These are phyloP conservation scores for Apiotrichum akiyoshidainum DNA, from an alignment of 1,284 basidiomycete genomes.

Conservation along the genomic window DNA sequence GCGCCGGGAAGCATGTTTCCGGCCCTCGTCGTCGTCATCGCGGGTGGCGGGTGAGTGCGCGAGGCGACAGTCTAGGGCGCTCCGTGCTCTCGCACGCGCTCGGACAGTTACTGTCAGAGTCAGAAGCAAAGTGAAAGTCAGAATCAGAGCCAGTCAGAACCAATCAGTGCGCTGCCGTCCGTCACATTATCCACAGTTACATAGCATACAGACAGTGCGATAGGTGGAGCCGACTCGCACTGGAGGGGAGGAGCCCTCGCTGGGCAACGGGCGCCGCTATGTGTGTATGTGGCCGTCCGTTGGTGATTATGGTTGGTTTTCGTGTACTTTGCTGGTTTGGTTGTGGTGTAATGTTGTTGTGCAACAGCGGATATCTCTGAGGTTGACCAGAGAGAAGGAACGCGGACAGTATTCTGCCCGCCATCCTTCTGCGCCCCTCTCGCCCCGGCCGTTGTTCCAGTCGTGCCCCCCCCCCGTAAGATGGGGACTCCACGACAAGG, in stretches of 20 bases:
- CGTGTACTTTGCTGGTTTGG: neutral
- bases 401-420: neutral
- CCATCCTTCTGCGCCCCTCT: neutral
- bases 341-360: neutral
- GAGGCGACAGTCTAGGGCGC: too few relatives aligned
- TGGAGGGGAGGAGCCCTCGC: slow-evolving; percentile 3
- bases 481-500: too few relatives aligned
- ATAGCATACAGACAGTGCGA: neutral
- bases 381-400: slow-evolving; percentile 7
- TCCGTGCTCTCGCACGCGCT: too few relatives aligned
- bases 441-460: neutral
- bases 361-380: slow-evolving; percentile 5
- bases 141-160: neutral
- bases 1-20: too few relatives aligned
- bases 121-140: too few relatives aligned
- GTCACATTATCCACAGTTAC: neutral
- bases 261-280: neutral
- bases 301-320: neutral
- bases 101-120: too few relatives aligned
- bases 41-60: too few relatives aligned
- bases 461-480: neutral
- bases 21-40: too few relatives aligned
- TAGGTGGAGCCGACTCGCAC: neutral
- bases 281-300: neutral
- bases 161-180: neutral